Base-by-base conservation (phyloP, 2,329 filamentous ascomycete species). In the Sporothrix sp. region DNA sequence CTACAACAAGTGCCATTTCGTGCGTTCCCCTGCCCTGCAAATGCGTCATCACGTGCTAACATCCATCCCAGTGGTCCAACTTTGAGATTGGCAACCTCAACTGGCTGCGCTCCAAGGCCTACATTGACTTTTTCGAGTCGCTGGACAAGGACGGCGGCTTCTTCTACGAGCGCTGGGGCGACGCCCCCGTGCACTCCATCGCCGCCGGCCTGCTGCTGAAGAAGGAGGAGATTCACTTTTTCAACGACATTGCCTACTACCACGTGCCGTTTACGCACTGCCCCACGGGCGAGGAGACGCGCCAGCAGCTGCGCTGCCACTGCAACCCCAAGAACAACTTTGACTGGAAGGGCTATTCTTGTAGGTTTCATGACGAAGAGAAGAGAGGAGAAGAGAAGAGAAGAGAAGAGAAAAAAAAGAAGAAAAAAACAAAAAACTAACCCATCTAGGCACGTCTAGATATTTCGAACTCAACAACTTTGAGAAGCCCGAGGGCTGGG, bases 301-400 rank as follows among this genome's bases (percentile, higher is more conserved):
- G 90, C 57, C 68, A 90, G 50, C 84, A 95, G 58, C 80, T 91
- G 58, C 90, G 87, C 65, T 98, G 93, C 68, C 85, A 90, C 68
- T 98, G 93, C 71, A 89, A 98, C 63, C 91, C 93, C 7, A 83
- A 84, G 62, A 87, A 97, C 54, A 98, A 98, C 73, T 98, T 98
- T 74, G 93, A 98, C 70, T 98, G 94, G 94, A 96, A 95, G 69
- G 86, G 87, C 48, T 97, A 96, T 67, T 95, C 88, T 66, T 97
- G 90, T 94, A 79, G 74, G 87, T 73, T 54, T 28, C 25, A 28
- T 10, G 25, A 28, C 25, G 25, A n/a, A n/a, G n/a, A n/a, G n/a
- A n/a, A n/a, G n/a, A n/a, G n/a, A n/a, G n/a, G n/a, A n/a, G n/a
- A 30, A 30, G n/a, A 7, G 28, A 30, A 30, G 28, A 8, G 10